These are phyloP conservation scores for Boletellus deceptivus DNA, from an alignment of 1,284 basidiomycete genomes.

Conservation along the genomic window DNA sequence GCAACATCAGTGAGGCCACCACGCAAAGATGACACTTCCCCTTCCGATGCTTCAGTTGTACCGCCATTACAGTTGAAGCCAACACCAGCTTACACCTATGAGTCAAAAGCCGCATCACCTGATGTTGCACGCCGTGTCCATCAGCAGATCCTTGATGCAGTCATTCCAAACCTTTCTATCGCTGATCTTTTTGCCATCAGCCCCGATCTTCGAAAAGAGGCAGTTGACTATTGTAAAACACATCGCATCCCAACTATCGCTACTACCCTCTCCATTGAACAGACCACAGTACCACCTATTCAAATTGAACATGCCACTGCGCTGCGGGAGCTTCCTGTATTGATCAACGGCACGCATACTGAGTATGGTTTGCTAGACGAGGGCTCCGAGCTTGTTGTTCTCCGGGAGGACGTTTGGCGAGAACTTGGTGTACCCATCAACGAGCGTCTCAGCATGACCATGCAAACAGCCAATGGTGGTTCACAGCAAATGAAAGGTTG, in stretches of 20 bases:
- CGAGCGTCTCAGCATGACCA: constrained; percentile 1
- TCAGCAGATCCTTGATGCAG: constrained; percentile 3
- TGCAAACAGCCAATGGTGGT: constrained; percentile 22
- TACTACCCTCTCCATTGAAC: not conserved
- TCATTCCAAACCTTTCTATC: constrained; percentile 9
- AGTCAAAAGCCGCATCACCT: constrained; percentile 4
- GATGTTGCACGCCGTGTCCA: not conserved
- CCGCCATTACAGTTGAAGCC: too few relatives aligned
- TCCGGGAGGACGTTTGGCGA: constrained; percentile 1
- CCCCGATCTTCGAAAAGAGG: constrained; percentile 8
- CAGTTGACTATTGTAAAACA: constrained; percentile 8
- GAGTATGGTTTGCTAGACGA: constrained; percentile 2
- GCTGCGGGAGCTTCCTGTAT: not conserved
- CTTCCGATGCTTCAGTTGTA: too few relatives aligned
- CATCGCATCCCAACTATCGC: not conserved
- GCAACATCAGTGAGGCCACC: too few relatives aligned
- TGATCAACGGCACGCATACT: not conserved
- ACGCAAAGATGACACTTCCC: too few relatives aligned
- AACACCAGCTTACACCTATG: constrained; percentile 1
- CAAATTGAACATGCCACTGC: constrained; percentile 5
- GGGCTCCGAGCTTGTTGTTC: constrained; percentile 9
- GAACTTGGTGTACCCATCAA: not conserved
- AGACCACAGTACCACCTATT: not conserved
- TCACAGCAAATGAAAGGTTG: constrained; percentile 8
- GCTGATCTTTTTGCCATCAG: constrained; percentile 16